These are phyloP conservation scores for Spencermartinsiella europaea DNA, from an alignment of 805 yeast genomes.

Conservation along the genomic window DNA sequence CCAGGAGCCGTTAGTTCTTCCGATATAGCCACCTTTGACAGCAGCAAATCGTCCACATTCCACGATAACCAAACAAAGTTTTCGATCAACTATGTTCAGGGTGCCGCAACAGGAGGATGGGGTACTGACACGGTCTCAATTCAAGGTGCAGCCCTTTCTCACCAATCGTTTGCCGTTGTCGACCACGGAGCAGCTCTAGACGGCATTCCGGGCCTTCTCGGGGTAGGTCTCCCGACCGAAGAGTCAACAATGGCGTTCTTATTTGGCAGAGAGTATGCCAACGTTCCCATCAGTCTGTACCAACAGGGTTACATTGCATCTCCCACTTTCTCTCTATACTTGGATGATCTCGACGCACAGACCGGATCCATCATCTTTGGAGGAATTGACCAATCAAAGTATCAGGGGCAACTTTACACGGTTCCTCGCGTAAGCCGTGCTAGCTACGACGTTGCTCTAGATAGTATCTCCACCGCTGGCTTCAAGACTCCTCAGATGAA, in stretches of 20 bases:
- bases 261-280: slow-evolving; percentile 38
- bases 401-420: slow-evolving; percentile 33
- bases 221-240: slow-evolving; percentile 31
- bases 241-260: slow-evolving; percentile 26
- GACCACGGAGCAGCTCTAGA: slow-evolving; percentile 54
- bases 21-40: slow-evolving; percentile 4
- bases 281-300: slow-evolving; percentile 54
- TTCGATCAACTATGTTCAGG: slow-evolving; percentile 12
- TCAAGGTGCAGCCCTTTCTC: slow-evolving; percentile 19
- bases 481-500: slow-evolving; percentile 4
- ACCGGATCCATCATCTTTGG: slow-evolving; percentile 39
- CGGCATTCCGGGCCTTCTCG: slow-evolving; percentile 40
- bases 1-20: slow-evolving; percentile 2
- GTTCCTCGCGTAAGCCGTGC: slow-evolving; percentile 28
- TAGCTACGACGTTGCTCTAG: slow-evolving; percentile 23
- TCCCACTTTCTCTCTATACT: slow-evolving; percentile 55
- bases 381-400: slow-evolving; percentile 45
- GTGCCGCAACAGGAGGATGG: slow-evolving; percentile 16
- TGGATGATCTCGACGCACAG: slow-evolving; percentile 36
- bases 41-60: slow-evolving; percentile 1
- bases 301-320: slow-evolving; percentile 50
- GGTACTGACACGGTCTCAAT: slow-evolving; percentile 13
- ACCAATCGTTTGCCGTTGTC: slow-evolving; percentile 71
- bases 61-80: slow-evolving; percentile 11
- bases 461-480: slow-evolving; percentile 8